phyloP scores from a whole-genome alignment of 2,329 filamentous ascomycete genomes.

The Scedosporium dehoogii region DNA sequence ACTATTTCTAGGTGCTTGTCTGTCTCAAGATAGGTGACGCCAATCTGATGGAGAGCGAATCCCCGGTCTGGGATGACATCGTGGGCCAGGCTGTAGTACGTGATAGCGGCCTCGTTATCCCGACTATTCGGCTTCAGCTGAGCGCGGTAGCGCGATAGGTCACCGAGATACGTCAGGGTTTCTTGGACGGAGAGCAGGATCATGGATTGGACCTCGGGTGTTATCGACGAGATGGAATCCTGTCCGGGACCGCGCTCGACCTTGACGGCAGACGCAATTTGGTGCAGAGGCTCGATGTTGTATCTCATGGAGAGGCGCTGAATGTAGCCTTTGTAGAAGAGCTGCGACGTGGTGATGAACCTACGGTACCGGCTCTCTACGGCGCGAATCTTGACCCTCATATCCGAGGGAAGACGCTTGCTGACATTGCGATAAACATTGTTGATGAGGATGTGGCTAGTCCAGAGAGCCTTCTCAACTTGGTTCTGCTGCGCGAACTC shows the following conservation, averaged over 20 bases:
- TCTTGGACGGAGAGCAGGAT: conserved; percentile 70
- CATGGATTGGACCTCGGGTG: conserved; percentile 40
- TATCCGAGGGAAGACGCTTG: conserved; percentile 10
- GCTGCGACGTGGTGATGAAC: conserved; percentile 80
- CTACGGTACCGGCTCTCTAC: conserved; percentile 70
- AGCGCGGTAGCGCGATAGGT: conserved; percentile 76
- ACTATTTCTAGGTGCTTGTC: conserved; percentile 74
- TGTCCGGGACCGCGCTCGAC: conserved; percentile 30
- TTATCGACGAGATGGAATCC: conserved; percentile 32
- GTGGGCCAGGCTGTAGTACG: conserved; percentile 76
- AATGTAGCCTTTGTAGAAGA: conserved; percentile 81
- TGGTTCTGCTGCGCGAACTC: conserved; percentile 51
- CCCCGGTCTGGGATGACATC: conserved; percentile 71
- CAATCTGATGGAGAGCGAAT: conserved; percentile 80
- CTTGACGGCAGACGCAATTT: conserved; percentile 31
- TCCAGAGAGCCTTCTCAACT: conserved; percentile 68
- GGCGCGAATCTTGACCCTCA: conserved; percentile 56
- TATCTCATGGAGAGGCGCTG: conserved; percentile 60
- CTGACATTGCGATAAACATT: conserved; percentile 45
- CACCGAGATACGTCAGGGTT: conserved; percentile 77
- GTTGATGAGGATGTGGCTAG: conserved; percentile 68
- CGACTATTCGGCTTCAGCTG: conserved; percentile 64
- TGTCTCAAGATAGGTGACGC: conserved; percentile 71
- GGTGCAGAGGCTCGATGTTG: conserved; percentile 39
- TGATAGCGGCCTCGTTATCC: conserved; percentile 69